Percentiles rank a stretch among this genome's conserved stretches.
Evolutionary conservation across 164 flowering plant genomes (phyloP).

Genomic region (Stephania cephalantha): DNA sequence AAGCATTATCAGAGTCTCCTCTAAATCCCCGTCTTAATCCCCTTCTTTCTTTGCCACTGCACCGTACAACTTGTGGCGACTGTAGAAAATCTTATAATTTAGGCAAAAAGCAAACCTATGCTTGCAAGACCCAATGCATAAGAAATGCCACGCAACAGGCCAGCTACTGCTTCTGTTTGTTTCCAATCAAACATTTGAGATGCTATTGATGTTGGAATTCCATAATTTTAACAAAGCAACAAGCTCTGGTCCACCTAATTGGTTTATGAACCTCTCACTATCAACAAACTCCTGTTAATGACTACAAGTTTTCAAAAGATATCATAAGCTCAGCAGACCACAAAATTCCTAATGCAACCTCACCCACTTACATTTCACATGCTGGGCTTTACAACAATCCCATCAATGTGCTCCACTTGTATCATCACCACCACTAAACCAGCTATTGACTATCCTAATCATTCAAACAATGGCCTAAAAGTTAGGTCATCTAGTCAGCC

Average conservation of each 20-base stretch:
- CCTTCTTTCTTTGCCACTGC: too few species aligned
- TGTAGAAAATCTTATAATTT: too few species aligned
- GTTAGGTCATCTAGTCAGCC: background rate
- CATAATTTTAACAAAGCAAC: background rate
- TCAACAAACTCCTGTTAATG: background rate
- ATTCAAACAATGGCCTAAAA: background rate
- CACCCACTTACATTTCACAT: conserved; percentile 7
- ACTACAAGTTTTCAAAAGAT: background rate
- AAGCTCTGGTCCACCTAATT: background rate
- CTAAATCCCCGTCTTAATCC: too few species aligned
- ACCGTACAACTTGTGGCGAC: too few species aligned
- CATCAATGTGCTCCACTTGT: conserved; percentile 2
- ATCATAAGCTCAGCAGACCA: background rate
- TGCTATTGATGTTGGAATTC: background rate
- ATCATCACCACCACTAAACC: background rate
- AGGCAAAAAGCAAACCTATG: background rate
- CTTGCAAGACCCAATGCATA: background rate
- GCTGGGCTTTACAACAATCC: background rate
- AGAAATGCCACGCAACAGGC: background rate
- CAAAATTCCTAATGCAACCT: background rate
- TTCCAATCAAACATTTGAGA: background rate
- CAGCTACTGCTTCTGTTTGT: background rate
- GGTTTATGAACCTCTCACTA: background rate
- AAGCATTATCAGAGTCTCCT: too few species aligned
- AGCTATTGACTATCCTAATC: background rate